Conservation (phyloP, 768 basidiomycete genomes). For the Lactarius tabidus region DNA sequence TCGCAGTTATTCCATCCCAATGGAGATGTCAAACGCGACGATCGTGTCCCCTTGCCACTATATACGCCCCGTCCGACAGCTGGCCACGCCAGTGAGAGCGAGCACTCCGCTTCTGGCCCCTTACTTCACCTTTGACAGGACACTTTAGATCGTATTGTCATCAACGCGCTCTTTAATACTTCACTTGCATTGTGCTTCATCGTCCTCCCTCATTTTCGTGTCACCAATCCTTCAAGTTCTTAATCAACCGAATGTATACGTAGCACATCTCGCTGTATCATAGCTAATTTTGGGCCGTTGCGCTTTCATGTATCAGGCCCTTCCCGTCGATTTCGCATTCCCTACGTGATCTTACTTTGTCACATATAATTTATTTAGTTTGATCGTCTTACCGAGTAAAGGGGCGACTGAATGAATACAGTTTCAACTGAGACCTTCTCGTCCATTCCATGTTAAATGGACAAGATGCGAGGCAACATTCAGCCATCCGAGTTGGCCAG, state of each 20-base stretch:
- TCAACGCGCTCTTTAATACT: not conserved
- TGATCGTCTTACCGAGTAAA: not conserved
- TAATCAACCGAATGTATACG: slow-evolving; percentile 5
- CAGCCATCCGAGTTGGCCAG: slow-evolving; percentile 9
- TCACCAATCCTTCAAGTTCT: not conserved
- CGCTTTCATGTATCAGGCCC: no score
- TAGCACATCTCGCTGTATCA: slow-evolving; percentile 20
- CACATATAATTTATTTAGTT: not conserved
- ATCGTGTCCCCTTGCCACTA: slow-evolving; percentile 56
- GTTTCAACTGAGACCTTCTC: not conserved
- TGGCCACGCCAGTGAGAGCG: not conserved
- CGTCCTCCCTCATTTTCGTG: not conserved
- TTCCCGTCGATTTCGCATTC: not conserved
- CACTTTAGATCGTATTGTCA: not conserved
- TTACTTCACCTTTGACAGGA: not conserved
- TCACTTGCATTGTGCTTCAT: not conserved
- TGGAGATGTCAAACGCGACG: slow-evolving; percentile 69
- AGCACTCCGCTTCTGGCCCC: not conserved
- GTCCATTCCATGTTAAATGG: not conserved
- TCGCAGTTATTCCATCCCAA: slow-evolving; percentile 73
- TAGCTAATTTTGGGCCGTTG: not conserved
- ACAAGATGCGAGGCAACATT: not conserved
- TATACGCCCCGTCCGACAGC: slow-evolving; percentile 45
- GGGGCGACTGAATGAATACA: not conserved
- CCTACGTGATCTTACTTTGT: not conserved